phyloP scores from a whole-genome alignment of 2,329 filamentous ascomycete genomes.

The Pseudogymnoascus sp. region DNA sequence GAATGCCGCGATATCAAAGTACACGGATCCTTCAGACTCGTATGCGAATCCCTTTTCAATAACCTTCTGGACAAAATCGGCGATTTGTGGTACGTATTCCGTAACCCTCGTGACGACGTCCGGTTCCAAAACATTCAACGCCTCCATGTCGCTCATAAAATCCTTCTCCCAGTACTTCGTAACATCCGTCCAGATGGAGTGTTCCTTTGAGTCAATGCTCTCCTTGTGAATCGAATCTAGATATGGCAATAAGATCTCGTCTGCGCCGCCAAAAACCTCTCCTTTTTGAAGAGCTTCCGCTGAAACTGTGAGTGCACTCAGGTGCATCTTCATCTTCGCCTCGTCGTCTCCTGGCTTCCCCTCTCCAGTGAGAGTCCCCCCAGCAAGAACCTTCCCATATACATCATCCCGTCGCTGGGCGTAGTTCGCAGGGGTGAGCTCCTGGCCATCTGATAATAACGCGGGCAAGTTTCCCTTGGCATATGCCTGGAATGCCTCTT shows the following conservation, averaged over 20 bases:
- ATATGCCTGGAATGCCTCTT: conserved; percentile 49
- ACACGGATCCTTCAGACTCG: conserved; percentile 74
- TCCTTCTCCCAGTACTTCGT: conserved; percentile 80
- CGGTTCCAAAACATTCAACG: conserved; percentile 75
- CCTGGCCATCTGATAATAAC: conserved; percentile 37
- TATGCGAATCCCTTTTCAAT: conserved; percentile 85
- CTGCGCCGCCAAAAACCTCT: conserved; percentile 47
- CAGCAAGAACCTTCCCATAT: conserved; percentile 49
- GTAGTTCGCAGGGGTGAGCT: conserved; percentile 46
- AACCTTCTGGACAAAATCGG: conserved; percentile 73
- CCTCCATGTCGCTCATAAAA: conserved; percentile 82
- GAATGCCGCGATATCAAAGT: conserved; percentile 86
- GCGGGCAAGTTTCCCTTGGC: conserved; percentile 48
- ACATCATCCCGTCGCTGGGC: conserved; percentile 41
- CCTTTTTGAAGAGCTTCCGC: conserved; percentile 42
- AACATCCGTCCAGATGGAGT: conserved; percentile 75
- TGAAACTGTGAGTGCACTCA: conserved; percentile 41
- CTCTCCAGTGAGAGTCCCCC: conserved; percentile 48
- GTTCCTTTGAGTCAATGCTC: conserved; percentile 53
- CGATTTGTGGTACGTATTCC: conserved; percentile 84
- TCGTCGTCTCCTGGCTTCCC: conserved; percentile 52
- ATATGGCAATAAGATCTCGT: conserved; percentile 71
- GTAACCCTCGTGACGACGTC: conserved; percentile 85
- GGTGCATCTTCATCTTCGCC: conserved; percentile 68
- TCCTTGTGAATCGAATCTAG: conserved; percentile 65